Conservation (phyloP, 495 filamentous ascomycete species). For the Entonaema liquescens region DNA sequence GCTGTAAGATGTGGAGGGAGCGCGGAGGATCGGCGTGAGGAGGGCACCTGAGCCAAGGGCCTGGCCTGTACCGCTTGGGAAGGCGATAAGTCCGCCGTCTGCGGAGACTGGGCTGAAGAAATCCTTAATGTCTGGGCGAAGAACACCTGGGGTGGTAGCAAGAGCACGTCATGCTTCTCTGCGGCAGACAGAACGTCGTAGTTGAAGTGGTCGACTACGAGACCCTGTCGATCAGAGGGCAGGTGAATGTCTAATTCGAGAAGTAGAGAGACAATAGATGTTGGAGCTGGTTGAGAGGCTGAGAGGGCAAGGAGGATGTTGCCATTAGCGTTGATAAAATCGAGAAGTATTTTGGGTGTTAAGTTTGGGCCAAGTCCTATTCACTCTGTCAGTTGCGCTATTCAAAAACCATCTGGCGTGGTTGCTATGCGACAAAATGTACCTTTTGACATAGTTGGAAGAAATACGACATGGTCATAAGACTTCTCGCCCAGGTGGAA, state of each 20-base stretch:
- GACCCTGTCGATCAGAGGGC: slow-evolving; percentile 78
- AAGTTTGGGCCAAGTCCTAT: slow-evolving; percentile 86
- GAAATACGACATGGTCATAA: slow-evolving; percentile 89
- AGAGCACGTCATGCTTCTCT: slow-evolving; percentile 88
- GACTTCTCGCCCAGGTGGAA: slow-evolving; percentile 87
- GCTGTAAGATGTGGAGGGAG: slow-evolving; percentile 83
- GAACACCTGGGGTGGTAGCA: slow-evolving; percentile 71
- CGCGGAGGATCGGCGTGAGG: slow-evolving; percentile 80
- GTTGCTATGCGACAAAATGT: slow-evolving; percentile 22
- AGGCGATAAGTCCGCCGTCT: slow-evolving; percentile 67
- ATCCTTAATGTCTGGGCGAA: slow-evolving; percentile 75
- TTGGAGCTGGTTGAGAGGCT: slow-evolving; percentile 74
- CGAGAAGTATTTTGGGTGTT: slow-evolving; percentile 83
- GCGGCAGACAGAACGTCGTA: slow-evolving; percentile 78
- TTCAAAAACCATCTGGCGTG: neutral
- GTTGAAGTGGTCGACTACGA: slow-evolving; percentile 95
- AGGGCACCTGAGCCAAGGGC: slow-evolving; percentile 79
- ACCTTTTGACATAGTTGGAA: slow-evolving; percentile 92
- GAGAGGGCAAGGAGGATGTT: slow-evolving; percentile 93
- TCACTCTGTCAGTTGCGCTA: slow-evolving; percentile 45
- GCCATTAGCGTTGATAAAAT: slow-evolving; percentile 90
- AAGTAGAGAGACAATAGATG: slow-evolving; percentile 82
- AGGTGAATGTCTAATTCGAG: slow-evolving; percentile 91
- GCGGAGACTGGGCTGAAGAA: slow-evolving; percentile 75
- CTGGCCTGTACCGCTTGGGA: slow-evolving; percentile 82